Conservation (phyloP, 73 alveolate species). For the Uronychia setigera region DNA sequence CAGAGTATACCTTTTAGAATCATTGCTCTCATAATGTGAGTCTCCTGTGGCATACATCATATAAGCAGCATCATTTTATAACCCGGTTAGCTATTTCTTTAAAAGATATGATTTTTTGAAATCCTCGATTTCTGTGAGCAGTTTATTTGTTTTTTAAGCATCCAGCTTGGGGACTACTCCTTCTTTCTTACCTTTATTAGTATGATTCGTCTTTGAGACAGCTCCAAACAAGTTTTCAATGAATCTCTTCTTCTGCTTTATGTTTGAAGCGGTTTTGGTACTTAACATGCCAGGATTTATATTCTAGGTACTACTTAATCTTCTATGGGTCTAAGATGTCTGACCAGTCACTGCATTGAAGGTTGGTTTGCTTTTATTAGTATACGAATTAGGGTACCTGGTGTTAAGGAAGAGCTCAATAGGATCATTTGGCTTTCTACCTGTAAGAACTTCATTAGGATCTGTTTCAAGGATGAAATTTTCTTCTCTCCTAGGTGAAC, state of each 20-base stretch:
- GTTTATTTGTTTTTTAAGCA: neutral
- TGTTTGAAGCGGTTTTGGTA: neutral
- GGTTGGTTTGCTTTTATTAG: neutral
- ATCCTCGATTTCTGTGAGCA: too few species aligned
- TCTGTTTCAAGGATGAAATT: too few species aligned
- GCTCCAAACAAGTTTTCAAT: neutral
- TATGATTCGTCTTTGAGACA: neutral
- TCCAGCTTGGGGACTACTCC: slow-evolving; percentile 2
- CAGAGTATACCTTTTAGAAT: too few species aligned
- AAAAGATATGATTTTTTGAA: too few species aligned
- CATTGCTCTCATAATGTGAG: too few species aligned
- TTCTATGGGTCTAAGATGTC: neutral
- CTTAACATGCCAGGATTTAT: too few species aligned
- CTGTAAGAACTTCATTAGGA: neutral
- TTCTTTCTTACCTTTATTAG: neutral
- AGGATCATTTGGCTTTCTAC: neutral
- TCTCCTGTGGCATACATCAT: too few species aligned
- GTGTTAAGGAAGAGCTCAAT: too few species aligned
- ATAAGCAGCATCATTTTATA: too few species aligned
- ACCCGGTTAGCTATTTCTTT: too few species aligned
- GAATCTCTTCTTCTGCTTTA: neutral
- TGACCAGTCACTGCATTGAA: neutral
- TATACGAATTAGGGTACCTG: too few species aligned
- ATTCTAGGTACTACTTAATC: neutral
- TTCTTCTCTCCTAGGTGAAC: neutral